A percentile compares a stretch with the other conserved stretches of the same genome.
Evolutionary conservation across 192 early-diverging fungal species (phyloP).

Genomic region (Obelidium mucronatum): DNA sequence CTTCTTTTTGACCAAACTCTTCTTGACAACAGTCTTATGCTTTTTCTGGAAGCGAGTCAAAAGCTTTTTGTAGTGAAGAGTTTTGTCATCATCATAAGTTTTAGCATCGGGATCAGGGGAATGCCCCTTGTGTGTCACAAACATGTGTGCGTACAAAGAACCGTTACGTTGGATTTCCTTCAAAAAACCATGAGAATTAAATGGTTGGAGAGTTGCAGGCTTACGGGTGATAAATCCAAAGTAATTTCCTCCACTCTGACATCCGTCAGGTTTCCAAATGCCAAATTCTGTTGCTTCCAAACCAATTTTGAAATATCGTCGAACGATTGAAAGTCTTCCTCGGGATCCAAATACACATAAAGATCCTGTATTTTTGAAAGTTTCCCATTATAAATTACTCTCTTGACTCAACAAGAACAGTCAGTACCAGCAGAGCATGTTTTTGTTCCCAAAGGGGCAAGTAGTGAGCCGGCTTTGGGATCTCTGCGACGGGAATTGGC

Average conservation of each 20-base stretch:
- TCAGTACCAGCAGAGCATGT: not conserved
- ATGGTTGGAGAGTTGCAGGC: not conserved
- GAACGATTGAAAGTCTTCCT: conserved; percentile 30
- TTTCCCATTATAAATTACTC: not conserved
- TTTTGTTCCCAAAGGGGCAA: conserved; percentile 11
- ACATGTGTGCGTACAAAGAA: conserved; percentile 58
- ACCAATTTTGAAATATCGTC: conserved; percentile 36
- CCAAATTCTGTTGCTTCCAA: conserved; percentile 47
- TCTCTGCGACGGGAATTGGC: not conserved
- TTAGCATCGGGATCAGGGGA: conserved; percentile 26
- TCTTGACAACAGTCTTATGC: conserved; percentile 48
- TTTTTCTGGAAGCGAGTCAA: conserved; percentile 53
- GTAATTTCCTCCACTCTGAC: conserved; percentile 34
- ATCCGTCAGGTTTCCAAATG: conserved; percentile 47
- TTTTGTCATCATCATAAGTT: conserved; percentile 29
- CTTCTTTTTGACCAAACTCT: conserved; percentile 48
- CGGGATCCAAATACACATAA: conserved; percentile 39
- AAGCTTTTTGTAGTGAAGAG: conserved; percentile 48
- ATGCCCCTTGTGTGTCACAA: conserved; percentile 37
- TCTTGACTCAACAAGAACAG: not conserved
- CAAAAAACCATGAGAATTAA: not conserved
- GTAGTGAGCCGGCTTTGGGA: conserved; percentile 21
- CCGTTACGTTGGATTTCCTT: conserved; percentile 56
- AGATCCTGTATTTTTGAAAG: conserved; percentile 31
- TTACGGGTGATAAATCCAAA: conserved; percentile 37